Evolutionary conservation across 1,284 basidiomycete genomes (phyloP).

Genomic region (Leccinum fallax): DNA sequence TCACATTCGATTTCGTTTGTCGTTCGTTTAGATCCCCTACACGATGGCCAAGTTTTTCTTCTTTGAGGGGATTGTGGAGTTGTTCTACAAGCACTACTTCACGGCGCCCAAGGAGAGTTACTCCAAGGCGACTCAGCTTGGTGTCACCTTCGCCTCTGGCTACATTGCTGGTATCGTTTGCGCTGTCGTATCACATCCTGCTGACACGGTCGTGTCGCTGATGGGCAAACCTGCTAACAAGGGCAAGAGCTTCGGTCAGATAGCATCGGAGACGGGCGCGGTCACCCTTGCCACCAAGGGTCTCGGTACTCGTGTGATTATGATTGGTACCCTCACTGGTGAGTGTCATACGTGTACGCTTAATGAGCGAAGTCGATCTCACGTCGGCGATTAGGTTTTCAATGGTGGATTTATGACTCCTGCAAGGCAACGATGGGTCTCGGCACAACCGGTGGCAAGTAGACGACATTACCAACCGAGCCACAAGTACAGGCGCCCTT

Average conservation of each 20-base stretch:
- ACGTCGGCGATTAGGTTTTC: conserved; percentile 55
- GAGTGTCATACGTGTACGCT: conserved; percentile 13
- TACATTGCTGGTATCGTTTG: conserved; percentile 83
- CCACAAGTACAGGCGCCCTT: background rate
- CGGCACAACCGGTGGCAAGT: conserved; percentile 85
- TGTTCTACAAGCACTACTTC: conserved; percentile 79
- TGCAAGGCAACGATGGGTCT: conserved; percentile 82
- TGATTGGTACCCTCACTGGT: conserved; percentile 79
- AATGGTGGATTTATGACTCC: conserved; percentile 88
- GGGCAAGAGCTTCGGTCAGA: conserved; percentile 70
- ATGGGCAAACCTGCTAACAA: conserved; percentile 78
- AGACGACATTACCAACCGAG: conserved; percentile 27
- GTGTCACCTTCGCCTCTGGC: conserved; percentile 79
- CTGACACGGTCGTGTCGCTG: conserved; percentile 77
- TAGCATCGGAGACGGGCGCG: conserved; percentile 68
- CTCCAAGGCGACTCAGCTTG: conserved; percentile 72
- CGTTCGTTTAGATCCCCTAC: conserved; percentile 67
- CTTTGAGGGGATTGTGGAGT: conserved; percentile 76
- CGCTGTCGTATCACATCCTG: conserved; percentile 82
- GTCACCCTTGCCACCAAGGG: conserved; percentile 71
- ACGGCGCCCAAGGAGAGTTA: conserved; percentile 74
- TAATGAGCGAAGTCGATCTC: background rate
- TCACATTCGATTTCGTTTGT: background rate
- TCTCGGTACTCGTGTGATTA: conserved; percentile 77
- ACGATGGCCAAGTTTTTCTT: conserved; percentile 90